These are phyloP conservation scores for Phytophthora crassamura DNA, from an alignment of 352 stramenopile species.

Conservation along the genomic window DNA sequence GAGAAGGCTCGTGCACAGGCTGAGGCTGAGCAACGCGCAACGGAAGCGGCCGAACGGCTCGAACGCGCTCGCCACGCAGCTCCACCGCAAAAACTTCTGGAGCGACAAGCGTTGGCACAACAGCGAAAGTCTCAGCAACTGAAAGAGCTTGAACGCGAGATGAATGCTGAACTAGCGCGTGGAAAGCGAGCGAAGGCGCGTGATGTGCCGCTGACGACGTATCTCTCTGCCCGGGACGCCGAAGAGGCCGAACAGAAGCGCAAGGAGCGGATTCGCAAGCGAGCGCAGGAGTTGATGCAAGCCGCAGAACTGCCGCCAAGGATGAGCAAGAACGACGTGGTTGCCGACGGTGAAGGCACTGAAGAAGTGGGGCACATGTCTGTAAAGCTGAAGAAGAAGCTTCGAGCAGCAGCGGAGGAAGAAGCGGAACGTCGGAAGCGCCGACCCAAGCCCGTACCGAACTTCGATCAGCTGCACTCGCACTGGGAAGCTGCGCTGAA, in stretches of 20 bases:
- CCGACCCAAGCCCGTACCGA: slow-evolving; percentile 60
- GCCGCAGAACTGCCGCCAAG: slow-evolving; percentile 52
- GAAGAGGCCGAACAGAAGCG: slow-evolving; percentile 47
- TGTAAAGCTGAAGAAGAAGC: slow-evolving; percentile 59
- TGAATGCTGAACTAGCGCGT: slow-evolving; percentile 41
- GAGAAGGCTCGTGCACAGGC: slow-evolving; percentile 56
- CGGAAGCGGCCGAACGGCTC: slow-evolving; percentile 41
- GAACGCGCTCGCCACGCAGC: slow-evolving; percentile 51
- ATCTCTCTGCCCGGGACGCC: slow-evolving; percentile 29
- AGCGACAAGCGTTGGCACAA: slow-evolving; percentile 52
- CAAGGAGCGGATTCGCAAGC: slow-evolving; percentile 59
- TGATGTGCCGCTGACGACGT: slow-evolving; percentile 61
- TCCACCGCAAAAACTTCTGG: slow-evolving; percentile 58
- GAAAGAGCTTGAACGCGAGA: slow-evolving; percentile 40
- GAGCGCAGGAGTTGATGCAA: slow-evolving; percentile 54
- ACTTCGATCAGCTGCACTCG: slow-evolving; percentile 68
- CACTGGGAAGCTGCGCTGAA: slow-evolving; percentile 61
- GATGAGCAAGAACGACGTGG: slow-evolving; percentile 35
- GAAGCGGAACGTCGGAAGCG: slow-evolving; percentile 31
- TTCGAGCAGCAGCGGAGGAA: slow-evolving; percentile 50
- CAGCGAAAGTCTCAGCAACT: slow-evolving; percentile 53
- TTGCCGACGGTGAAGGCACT: not conserved
- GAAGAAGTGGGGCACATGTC: slow-evolving; percentile 32
- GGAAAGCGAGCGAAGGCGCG: slow-evolving; percentile 54
- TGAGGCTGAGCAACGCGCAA: slow-evolving; percentile 37